Base-by-base conservation (phyloP, 331 rosid species). In the Malus hybrid region DNA sequence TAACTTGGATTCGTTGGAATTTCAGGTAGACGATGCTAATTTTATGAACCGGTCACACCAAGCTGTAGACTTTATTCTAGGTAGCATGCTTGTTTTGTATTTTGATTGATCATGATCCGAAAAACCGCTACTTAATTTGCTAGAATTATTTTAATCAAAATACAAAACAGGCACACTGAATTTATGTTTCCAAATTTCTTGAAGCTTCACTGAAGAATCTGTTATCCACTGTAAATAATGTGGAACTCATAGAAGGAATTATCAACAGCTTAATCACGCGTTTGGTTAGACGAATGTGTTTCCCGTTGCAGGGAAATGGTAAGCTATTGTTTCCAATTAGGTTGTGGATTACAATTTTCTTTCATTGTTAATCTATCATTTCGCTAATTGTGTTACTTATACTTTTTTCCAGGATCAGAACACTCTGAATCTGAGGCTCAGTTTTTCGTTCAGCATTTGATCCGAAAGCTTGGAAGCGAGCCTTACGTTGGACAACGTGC, bases 21-120 rank as follows among this genome's bases (percentile, higher is more conserved):
- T 82, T 78, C 83, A 94, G 99, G 85, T 82, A 80, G 86, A 83
- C 76, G 85, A 81, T 73, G 82, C 85, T 46, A 90, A 84, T 82
- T 88, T 92, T 79, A 78, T 82, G 20, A 94, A 88, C 83, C 82
- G 92, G 84, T 90, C 89, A 22, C 97, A 90, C 81, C 96, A 90
- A 87, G 96, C 99, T 6, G 91, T 85, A 54, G 97, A 94, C 18
- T 92, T 88, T 81, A 90, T 94, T 73, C 84, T 87, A 80, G 95
- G 99, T 94, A 74, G 11, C 76, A 9, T 42, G 48, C 48, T 11
- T 42, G 48, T 42, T 42, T 42, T 5, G 5, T 11, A 1, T 42
- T 10, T 42, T 42, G 48, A 42, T 42, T 42, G 48, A 42, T 42
- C 48, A 42, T 42, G 14, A 42, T 42, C 48, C 48, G 5, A 42